These are phyloP conservation scores for Colletotrichum truncatum DNA, from an alignment of 2,329 filamentous ascomycete genomes.

Conservation along the genomic window DNA sequence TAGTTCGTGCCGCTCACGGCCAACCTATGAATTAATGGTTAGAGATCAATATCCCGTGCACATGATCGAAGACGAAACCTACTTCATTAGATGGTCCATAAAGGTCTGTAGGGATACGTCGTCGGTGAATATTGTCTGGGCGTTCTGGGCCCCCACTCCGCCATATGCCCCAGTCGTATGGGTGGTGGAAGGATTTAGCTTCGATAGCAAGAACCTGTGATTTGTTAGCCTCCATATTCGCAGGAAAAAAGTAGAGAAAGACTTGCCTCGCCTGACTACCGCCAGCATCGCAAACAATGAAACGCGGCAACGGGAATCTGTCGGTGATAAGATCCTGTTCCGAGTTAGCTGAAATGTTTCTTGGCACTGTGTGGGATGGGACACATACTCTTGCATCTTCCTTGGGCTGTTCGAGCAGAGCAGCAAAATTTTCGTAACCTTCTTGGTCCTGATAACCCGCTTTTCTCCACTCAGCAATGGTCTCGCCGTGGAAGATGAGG, in stretches of 20 bases:
- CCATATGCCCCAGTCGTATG: constrained; percentile 94
- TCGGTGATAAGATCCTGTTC: constrained; percentile 91
- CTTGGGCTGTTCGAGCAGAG: constrained; percentile 90
- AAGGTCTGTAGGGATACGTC: constrained; percentile 98
- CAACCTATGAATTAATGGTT: constrained; percentile 49
- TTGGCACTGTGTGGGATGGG: not conserved
- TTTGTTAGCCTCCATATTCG: not conserved
- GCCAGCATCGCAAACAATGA: constrained; percentile 98
- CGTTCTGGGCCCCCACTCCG: constrained; percentile 83
- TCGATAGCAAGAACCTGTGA: constrained; percentile 88
- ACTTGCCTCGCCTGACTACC: constrained; percentile 79
- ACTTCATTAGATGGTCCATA: constrained; percentile 99
- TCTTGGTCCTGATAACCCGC: constrained; percentile 98
- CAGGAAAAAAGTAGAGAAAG: not conserved
- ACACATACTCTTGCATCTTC: constrained; percentile 88
- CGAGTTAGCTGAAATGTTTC: constrained; percentile 28
- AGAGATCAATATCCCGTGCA: not conserved
- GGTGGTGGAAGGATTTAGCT: constrained; percentile 96
- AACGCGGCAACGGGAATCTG: constrained; percentile 96
- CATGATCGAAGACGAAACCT: constrained; percentile 43
- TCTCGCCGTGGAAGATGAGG: constrained; percentile 98
- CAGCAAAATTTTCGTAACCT: constrained; percentile 95
- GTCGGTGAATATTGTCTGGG: constrained; percentile 98
- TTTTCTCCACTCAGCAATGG: constrained; percentile 97
- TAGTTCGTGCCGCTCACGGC: constrained; percentile 72